Evolutionary conservation across 192 early-diverging fungal species (phyloP), one percentile per base, ranked within the genome.

Genomic region (Gaertneriomyces sp.): DNA sequence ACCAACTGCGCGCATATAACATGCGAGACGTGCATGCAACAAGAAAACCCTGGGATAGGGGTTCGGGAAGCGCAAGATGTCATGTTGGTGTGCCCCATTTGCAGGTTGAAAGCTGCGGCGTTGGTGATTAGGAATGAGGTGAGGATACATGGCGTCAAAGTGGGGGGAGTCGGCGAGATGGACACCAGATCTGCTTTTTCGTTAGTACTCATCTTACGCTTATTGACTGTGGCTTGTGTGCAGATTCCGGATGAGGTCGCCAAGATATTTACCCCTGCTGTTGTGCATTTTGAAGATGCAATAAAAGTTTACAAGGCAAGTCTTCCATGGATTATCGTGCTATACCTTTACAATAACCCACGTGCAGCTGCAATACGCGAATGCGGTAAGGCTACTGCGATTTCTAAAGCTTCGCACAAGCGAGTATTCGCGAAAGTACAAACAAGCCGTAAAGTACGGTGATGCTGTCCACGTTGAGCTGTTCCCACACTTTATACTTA

Each of bases 181-280:
- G 16, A 12, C 44, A 17, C 42, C 49, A 38, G 10, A 17, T 39
- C 16, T 16, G 4, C n/a, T 60, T 45, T 60, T 25, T 56, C 16
- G 39, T 39, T 39, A 6, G 6, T 20, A 3, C 6, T 17, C 6
- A 6, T 51, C 49, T 51, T 51, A 2, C 2, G 25, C 25, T 33
- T 33, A 33, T 33, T 0, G 25, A 33, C 2, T 33, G 25, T 33
- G 25, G 25, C 2, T 33, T 33, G 25, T 51, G 49, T n/a, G 42
- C 53, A 64, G 63, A 49, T 64, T 9, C 66, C 66, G 6, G 66
- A 68, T 41, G 66, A 68, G 19, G 57, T 68, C n/a, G 66, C 58
- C 20, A 68, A 51, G n/a, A 68, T 68, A 12, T 68, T 68, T 33
- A 42, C 60, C 6, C 66, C 66, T 1, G 66, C 66, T 0, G 44